Evolutionary conservation across 192 early-diverging fungal genomes (phyloP).

Genomic region (Geranomyces michiganensis): DNA sequence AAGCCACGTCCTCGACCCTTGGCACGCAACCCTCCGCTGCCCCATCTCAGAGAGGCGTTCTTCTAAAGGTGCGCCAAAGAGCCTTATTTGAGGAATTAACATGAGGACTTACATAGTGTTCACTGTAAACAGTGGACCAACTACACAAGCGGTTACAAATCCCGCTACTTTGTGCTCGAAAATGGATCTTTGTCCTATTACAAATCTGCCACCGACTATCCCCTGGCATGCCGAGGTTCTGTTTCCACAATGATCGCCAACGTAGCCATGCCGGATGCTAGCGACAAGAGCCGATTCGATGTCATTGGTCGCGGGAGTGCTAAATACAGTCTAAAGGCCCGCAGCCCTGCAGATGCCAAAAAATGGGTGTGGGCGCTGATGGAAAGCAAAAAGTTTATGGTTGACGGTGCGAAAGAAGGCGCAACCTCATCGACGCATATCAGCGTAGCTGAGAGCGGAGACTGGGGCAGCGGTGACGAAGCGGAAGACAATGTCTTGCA

Average conservation of each 20-base stretch:
- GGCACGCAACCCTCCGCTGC: slow-evolving; percentile 56
- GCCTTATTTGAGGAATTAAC: no score
- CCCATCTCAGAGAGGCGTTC: slow-evolving; percentile 63
- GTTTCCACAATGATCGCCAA: slow-evolving; percentile 75
- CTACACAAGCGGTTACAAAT: slow-evolving; percentile 79
- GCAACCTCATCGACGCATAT: not conserved
- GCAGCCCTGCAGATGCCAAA: slow-evolving; percentile 71
- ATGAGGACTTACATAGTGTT: no score
- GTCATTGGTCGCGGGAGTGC: slow-evolving; percentile 77
- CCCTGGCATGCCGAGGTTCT: slow-evolving; percentile 75
- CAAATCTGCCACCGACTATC: slow-evolving; percentile 76
- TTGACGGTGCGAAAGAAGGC: slow-evolving; percentile 27
- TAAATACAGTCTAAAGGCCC: slow-evolving; percentile 71
- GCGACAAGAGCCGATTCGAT: slow-evolving; percentile 76
- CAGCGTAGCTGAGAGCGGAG: not conserved
- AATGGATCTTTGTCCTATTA: slow-evolving; percentile 82
- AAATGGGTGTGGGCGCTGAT: slow-evolving; percentile 81
- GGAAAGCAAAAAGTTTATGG: slow-evolving; percentile 75
- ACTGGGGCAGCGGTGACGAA: not conserved
- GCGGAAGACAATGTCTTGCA: not conserved
- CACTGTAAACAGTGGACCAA: slow-evolving; percentile 68
- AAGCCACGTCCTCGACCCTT: slow-evolving; percentile 46
- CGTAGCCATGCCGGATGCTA: slow-evolving; percentile 59
- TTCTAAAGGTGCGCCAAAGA: slow-evolving; percentile 54
- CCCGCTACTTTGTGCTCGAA: slow-evolving; percentile 80